A percentile compares a stretch with the other conserved stretches of the same genome.
These are phyloP conservation scores for Sugiyamaella valdiviana DNA, from an alignment of 805 yeast species.

Conservation along the genomic window DNA sequence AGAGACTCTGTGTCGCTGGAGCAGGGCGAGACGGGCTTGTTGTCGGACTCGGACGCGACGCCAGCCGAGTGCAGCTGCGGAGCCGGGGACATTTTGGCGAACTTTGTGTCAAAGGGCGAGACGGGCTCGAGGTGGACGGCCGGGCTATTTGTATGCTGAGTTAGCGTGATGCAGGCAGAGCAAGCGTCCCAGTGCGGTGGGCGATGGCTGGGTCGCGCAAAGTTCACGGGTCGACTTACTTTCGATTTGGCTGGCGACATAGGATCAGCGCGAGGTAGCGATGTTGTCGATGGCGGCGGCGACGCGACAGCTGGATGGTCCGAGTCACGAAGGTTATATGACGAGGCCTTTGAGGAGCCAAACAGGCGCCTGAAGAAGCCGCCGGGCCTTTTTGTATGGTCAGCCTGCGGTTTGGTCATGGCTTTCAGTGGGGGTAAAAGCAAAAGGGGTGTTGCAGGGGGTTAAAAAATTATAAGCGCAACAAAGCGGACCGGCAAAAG, in stretches of 20 bases:
- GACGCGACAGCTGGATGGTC: not conserved
- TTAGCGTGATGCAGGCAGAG: too few relatives aligned
- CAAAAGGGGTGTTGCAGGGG: not conserved
- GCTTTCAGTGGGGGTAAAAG: not conserved
- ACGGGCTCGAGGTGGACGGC: not conserved
- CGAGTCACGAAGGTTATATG: not conserved
- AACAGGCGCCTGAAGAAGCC: slow-evolving; percentile 7
- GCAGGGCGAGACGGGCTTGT: not conserved
- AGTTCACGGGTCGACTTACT: not conserved
- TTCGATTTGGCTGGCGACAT: not conserved
- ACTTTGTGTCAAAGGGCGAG: not conserved
- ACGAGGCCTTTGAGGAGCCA: not conserved
- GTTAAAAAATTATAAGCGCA: not conserved
- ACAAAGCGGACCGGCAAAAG: not conserved
- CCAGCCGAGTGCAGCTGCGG: too few relatives aligned
- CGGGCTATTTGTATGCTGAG: not conserved
- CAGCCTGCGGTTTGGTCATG: not conserved
- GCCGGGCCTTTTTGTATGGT: not conserved
- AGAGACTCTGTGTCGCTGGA: not conserved
- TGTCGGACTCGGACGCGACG: not conserved
- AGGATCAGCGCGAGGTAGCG: not conserved
- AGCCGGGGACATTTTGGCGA: too few relatives aligned
- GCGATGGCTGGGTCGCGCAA: not conserved
- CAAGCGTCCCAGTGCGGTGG: too few relatives aligned
- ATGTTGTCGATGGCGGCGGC: not conserved